Evolutionary conservation across 2,329 filamentous ascomycete species (phyloP).

Genomic region (Paradendryphiella salina): DNA sequence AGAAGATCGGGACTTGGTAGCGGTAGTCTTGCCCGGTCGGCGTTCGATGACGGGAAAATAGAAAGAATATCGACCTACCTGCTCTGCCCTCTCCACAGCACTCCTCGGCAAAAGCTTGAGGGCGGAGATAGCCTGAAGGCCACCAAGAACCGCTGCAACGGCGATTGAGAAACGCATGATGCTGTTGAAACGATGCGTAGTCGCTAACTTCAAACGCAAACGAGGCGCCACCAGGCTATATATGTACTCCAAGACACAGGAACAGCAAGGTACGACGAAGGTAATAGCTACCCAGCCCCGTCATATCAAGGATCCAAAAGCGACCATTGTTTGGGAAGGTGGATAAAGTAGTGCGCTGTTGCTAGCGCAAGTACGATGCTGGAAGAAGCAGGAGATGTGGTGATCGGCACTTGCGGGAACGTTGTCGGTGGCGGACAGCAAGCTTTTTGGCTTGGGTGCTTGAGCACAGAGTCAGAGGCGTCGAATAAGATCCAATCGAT

Average conservation of each 20-base stretch:
- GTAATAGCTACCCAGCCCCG: conserved; percentile 5
- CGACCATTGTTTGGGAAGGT: conserved; percentile 35
- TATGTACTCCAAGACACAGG: conserved; percentile 6
- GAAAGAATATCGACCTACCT: conserved; percentile 22
- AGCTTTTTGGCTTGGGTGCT: conserved; percentile 13
- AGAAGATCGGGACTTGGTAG: too few species aligned
- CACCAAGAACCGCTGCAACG: conserved; percentile 28
- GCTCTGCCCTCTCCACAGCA: conserved; percentile 23
- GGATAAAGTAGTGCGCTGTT: conserved; percentile 21
- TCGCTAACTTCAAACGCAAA: not conserved
- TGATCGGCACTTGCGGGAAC: conserved; percentile 23
- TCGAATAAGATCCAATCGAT: not conserved
- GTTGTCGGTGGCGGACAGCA: conserved; percentile 12
- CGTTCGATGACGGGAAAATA: not conserved
- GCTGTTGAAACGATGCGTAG: conserved; percentile 2
- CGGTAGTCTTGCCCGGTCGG: too few species aligned
- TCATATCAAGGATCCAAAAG: conserved; percentile 14
- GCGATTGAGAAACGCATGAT: conserved; percentile 35
- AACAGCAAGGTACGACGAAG: not conserved
- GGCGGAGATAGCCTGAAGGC: conserved; percentile 30
- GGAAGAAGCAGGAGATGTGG: conserved; percentile 32
- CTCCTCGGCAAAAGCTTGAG: conserved; percentile 25
- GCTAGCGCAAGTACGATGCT: conserved; percentile 17
- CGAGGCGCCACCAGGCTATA: conserved; percentile 1
- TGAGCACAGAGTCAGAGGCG: not conserved